Evolutionary conservation across 2,329 filamentous ascomycete genomes (phyloP).

Genomic region (Botrytis squamosa): DNA sequence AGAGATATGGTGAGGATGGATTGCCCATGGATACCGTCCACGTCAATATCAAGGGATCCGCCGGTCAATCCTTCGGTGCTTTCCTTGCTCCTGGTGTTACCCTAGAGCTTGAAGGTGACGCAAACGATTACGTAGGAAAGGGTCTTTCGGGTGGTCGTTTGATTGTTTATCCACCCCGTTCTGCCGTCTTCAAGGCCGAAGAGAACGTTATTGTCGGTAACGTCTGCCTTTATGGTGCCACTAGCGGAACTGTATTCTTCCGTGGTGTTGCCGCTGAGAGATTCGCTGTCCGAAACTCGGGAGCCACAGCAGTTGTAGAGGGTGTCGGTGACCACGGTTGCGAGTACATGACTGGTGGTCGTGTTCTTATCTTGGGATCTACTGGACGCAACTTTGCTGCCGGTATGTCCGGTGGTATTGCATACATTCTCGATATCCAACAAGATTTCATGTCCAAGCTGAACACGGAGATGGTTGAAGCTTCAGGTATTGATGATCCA

Average conservation of each 20-base stretch:
- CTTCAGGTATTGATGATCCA: constrained; percentile 78
- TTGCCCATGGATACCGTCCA: constrained; percentile 92
- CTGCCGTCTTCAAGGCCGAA: constrained; percentile 90
- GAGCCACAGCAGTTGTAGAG: constrained; percentile 93
- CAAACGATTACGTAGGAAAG: constrained; percentile 97
- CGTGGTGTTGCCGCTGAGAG: constrained; percentile 93
- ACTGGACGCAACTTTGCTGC: constrained; percentile 97
- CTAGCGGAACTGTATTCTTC: constrained; percentile 90
- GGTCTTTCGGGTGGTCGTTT: constrained; percentile 89
- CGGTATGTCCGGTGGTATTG: constrained; percentile 98
- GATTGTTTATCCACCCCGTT: constrained; percentile 88
- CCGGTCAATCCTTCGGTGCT: constrained; percentile 94
- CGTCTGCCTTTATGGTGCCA: constrained; percentile 92
- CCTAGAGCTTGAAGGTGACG: constrained; percentile 89
- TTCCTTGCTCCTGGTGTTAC: constrained; percentile 92
- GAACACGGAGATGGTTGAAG: constrained; percentile 97
- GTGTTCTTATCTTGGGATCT: constrained; percentile 79
- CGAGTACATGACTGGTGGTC: constrained; percentile 98
- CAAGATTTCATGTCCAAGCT: constrained; percentile 89
- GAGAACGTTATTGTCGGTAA: constrained; percentile 95
- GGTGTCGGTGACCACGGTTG: constrained; percentile 95
- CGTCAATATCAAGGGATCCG: constrained; percentile 93
- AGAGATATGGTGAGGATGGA: constrained; percentile 84
- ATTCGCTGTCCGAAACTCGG: constrained; percentile 95
- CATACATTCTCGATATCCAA: constrained; percentile 87